These are phyloP conservation scores for Podospora pseudopauciseta DNA, from an alignment of 495 filamentous ascomycete species.

Conservation along the genomic window DNA sequence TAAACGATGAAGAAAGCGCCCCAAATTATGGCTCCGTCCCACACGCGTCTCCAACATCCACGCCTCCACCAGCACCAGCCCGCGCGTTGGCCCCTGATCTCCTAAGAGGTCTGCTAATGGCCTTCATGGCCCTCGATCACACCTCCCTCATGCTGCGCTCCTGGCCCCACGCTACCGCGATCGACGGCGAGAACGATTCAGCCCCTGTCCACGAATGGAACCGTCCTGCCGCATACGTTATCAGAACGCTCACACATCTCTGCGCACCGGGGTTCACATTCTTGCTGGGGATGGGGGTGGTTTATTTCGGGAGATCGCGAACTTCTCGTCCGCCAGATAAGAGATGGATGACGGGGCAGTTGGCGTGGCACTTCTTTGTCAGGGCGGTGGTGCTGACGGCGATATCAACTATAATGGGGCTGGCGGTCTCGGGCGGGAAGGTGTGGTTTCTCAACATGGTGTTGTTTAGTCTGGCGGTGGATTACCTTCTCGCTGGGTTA, in stretches of 20 bases:
- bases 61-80: slow-evolving; percentile 6
- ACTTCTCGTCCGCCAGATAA: slow-evolving; percentile 16
- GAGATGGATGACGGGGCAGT: slow-evolving; percentile 24
- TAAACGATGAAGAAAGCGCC: not conserved
- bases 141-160: slow-evolving; percentile 26
- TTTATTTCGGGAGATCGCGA: slow-evolving; percentile 33
- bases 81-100: slow-evolving; percentile 35
- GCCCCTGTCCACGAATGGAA: slow-evolving; percentile 30
- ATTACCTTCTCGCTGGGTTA: slow-evolving; percentile 33
- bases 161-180: slow-evolving; percentile 32
- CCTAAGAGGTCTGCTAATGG: slow-evolving; percentile 33
- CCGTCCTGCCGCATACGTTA: slow-evolving; percentile 22
- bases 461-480: slow-evolving; percentile 32
- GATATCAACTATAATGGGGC: slow-evolving; percentile 17
- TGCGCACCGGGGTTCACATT: slow-evolving; percentile 39
- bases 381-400: slow-evolving; percentile 29
- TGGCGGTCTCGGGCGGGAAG: slow-evolving; percentile 21
- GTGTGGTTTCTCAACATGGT: slow-evolving; percentile 35
- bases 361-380: slow-evolving; percentile 30
- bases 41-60: not conserved
- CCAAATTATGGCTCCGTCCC: slow-evolving; percentile 3
- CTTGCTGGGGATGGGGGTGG: slow-evolving; percentile 38
- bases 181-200: slow-evolving; percentile 27
- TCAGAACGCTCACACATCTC: slow-evolving; percentile 34
- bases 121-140: slow-evolving; percentile 36